Base-by-base conservation (phyloP, 108 stramenopile genomes). In the Asterionellopsis glacialis region DNA sequence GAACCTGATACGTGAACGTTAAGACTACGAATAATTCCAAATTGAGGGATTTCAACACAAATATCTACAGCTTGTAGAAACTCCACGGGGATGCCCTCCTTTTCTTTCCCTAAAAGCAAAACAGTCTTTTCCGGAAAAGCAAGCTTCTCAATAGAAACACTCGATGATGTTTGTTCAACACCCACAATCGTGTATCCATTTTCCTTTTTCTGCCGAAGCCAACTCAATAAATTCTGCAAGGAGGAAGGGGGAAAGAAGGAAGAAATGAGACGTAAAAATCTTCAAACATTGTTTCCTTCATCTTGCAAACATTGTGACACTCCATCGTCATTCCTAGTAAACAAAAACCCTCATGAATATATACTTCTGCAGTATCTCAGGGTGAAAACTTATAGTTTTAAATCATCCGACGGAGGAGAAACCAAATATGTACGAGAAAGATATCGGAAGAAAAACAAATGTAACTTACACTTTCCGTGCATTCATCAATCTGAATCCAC, bases 1-100 rank as follows among this genome's bases (percentile, higher is more conserved):
- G 96, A 91, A 21, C 93, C 95, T 24, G 80, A 75, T 9, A 97
- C 97, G 57, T 98, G 97, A n/a, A 97, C 97, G 58, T 98, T 98
- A 26, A 98, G 69, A 25, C 87, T 89, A 9, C 97, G 77, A 57
- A 88, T 93, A 55, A 98, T 93, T 14, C 97, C 97, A 24, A 93
- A 74, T 67, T 98, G 97, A 13, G 97, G 97, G 59, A 98, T 95
- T 68, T 98, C 96, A 41, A 95, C 84, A 64, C 95, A 95, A n/a
- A 81, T 61, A 57, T 98, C 97, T 28, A 96, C 89, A 33, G 84
- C 77, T 19, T 91, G 78, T 15, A 98, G 70, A 49, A 88, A 88
- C 33, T 93, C 80, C 0, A 95, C 87, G 0, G 96, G 96, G 7
- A 97, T 82, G 4, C 96, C 97, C 55, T 94, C 93, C 51, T 97